These are phyloP conservation scores for Penicillium freii DNA, from an alignment of 2,329 filamentous ascomycete genomes.

Conservation along the genomic window DNA sequence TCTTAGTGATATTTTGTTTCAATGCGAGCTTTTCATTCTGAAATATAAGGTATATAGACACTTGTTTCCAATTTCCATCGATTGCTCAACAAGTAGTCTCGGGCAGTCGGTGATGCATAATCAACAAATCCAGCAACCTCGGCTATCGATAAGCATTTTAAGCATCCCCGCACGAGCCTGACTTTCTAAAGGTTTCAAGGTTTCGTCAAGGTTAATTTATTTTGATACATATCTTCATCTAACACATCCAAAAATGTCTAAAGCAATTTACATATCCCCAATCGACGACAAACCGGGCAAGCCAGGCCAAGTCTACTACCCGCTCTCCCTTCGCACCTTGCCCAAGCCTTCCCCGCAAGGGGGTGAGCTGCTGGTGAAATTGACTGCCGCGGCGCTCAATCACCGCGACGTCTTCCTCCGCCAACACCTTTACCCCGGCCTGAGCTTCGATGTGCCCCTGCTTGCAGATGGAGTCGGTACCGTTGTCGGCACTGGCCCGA, in stretches of 20 bases:
- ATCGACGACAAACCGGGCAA: constrained; percentile 66
- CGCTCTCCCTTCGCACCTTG: constrained; percentile 55
- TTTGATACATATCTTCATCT: neutral
- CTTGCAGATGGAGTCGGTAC: constrained; percentile 79
- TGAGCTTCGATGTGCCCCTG: constrained; percentile 74
- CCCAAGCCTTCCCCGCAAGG: constrained; percentile 63
- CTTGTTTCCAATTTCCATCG: neutral
- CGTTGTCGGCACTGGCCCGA: constrained; percentile 64
- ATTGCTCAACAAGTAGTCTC: neutral
- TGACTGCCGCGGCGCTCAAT: constrained; percentile 82
- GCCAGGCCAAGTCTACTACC: constrained; percentile 76
- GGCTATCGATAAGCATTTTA: constrained; percentile 3
- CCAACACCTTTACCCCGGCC: constrained; percentile 84
- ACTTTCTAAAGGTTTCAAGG: neutral
- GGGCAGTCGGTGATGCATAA: neutral
- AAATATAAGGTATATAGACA: neutral
- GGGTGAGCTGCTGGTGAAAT: constrained; percentile 69
- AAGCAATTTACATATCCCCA: constrained; percentile 44
- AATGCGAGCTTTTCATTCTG: neutral
- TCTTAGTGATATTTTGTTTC: neutral
- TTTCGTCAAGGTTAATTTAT: neutral
- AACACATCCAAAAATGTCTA: constrained; percentile 38
- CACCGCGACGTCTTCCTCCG: constrained; percentile 95
- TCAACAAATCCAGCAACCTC: neutral
- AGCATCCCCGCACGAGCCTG: neutral